Base-by-base conservation (phyloP, 306 rosid species). In the Cucurbita pepo region DNA sequence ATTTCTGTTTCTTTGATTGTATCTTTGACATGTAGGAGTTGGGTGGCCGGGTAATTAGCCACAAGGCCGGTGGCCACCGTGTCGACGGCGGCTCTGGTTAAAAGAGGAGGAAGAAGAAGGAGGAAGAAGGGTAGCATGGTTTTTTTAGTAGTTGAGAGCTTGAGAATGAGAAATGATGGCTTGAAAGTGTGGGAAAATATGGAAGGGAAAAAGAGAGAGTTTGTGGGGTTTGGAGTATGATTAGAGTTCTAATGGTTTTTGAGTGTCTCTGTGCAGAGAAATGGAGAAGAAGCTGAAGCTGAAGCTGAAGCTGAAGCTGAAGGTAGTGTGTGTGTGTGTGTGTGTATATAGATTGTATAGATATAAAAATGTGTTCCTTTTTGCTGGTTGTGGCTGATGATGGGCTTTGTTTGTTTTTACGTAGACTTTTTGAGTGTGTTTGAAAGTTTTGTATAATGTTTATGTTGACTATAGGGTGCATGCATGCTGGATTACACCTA, bases 1-100 rank as follows among this genome's bases (percentile, higher is more conserved):
- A 7, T 21, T 75, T 51, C 51, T 16, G 77, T 37, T 19, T 54
- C 77, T 2, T 73, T 67, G 76, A 77, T 63, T 38, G 73, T 80
- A 40, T 81, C 73, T 73, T 84, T 73, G 3, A 81, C 70, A 50
- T 79, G 55, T 3, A 84, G 34, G 64, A 34, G 73, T 43, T 86
- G 91, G 71, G 82, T 82, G 36, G 77, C 71, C 19, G 86, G 83
- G 76, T 77, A 56, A 0, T 78, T 55, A n/a, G 71, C 25, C 21
- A 48, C 12, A 1, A 25, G 47, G 75, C 18, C 19, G 4, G 76
- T 57, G 8, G 85, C 8, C 44, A 47, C 21, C 38, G 77, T 0
- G 54, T 74, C 3, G 64, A 30, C 7, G 22, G 60, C 10, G 8
- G 71, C 34, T 30, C 34, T 14, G 0, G 47, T 25, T 56, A 41